Base-by-base conservation (phyloP, 768 basidiomycete genomes). In the Rubroboletus pulcherrimus region DNA sequence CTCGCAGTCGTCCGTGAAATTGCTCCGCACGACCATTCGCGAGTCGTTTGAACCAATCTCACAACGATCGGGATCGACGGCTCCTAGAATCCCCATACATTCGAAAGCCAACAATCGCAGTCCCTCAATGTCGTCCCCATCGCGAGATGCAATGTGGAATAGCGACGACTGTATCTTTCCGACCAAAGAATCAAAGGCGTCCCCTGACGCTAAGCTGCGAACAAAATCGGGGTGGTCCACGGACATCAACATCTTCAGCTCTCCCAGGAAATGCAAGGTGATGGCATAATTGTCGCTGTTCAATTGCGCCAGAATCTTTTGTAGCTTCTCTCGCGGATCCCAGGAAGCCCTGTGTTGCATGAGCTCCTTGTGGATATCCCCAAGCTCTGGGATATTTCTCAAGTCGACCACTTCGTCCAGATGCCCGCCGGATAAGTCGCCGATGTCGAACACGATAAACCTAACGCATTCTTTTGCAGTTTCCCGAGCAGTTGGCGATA, bases 31-130 rank as follows among this genome's bases (percentile, higher is more conserved):
- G 44, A 93, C 80, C 73, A 90, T 87, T 42, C 80, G 78, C 3
- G 81, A 71, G 58, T 88, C 85, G 37, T 71, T 73, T 31, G 78
- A 68, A 1, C 75, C 74, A 19, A 92, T 77, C 59, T 91, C 87
- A 64, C 89, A 89, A 47, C 97, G 81, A 75, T 98, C 96, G 0
- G 96, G 96, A 71, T 99, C 97, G 17, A 95, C 80, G 2, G 97
- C 97, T 7, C 97, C 97, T 12, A 98, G 73, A 21, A 91, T 81
- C 2, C 95, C 93, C 53, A 98, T 84, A 66, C 92, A 97, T 66
- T 97, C 91, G 65, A 87, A 94, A 1, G 93, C 88, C 19, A 90
- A 71, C 41, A 83, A 73, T 17, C 85, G 84, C 9, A 93, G 65
- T 1, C 77, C 65, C 43, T 94, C 88, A 6, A 79, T 78, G 7